A percentile compares a stretch with the other conserved stretches of the same genome.
phyloP scores from a whole-genome alignment of 179 eudicot species.

The Sideroxylon spinosum region DNA sequence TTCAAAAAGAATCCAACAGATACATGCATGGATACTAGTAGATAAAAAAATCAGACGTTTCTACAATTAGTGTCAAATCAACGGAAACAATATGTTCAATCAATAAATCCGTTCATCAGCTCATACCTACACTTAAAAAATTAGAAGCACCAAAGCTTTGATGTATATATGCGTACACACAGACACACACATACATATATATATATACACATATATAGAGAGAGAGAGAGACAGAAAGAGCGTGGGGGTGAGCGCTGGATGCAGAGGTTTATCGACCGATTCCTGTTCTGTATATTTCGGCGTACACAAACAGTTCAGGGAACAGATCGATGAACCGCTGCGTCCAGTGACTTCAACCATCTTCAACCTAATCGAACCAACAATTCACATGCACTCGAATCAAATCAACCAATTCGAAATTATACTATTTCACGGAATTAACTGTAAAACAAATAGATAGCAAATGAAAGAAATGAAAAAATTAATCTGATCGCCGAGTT shows the following conservation, averaged over 20 bases:
- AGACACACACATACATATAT: no score
- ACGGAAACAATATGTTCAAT: no score
- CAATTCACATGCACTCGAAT: neutral
- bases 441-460: neutral
- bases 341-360: slow-evolving; percentile 36
- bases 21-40: no score
- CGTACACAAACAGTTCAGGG: slow-evolving; percentile 16
- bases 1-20: no score
- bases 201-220: no score
- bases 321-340: slow-evolving; percentile 54
- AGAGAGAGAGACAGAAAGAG: no score
- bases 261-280: slow-evolving; percentile 92
- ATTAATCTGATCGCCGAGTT: slow-evolving; percentile 13
- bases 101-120: neutral
- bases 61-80: no score
- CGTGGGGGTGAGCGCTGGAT: slow-evolving; percentile 55
- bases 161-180: neutral
- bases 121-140: neutral
- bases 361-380: neutral
- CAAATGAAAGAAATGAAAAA: neutral
- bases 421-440: neutral
- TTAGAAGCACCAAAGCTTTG: neutral
- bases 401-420: neutral
- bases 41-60: no score
- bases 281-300: slow-evolving; percentile 28